A percentile compares a stretch with the other conserved stretches of the same genome.
These are phyloP conservation scores for Podaxis sp. DNA, from an alignment of 768 basidiomycete species.

Conservation along the genomic window DNA sequence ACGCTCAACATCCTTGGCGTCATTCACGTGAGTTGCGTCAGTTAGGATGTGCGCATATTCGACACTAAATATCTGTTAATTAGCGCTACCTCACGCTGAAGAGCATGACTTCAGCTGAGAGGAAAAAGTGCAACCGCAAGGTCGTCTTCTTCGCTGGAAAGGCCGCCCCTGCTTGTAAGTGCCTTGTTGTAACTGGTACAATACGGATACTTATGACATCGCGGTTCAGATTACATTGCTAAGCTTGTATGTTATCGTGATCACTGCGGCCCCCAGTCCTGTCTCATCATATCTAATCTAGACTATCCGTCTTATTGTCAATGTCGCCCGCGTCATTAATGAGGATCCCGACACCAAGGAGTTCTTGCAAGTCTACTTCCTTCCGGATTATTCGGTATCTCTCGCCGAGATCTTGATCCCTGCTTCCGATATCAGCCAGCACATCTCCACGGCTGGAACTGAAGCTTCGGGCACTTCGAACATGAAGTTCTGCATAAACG, in stretches of 20 bases:
- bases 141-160: slow-evolving; percentile 98
- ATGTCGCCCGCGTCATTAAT: slow-evolving; percentile 78
- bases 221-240: slow-evolving; percentile 72
- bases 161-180: slow-evolving; percentile 87
- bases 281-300: slow-evolving; percentile 17
- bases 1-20: slow-evolving; percentile 91
- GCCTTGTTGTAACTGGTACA: neutral
- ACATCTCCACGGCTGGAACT: slow-evolving; percentile 97
- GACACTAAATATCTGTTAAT: neutral
- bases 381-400: slow-evolving; percentile 92
- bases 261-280: slow-evolving; percentile 9
- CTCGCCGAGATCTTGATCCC: slow-evolving; percentile 82
- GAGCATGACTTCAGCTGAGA: slow-evolving; percentile 68
- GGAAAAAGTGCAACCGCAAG: slow-evolving; percentile 77
- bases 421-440: slow-evolving; percentile 92
- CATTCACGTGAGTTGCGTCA: slow-evolving; percentile 58
- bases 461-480: slow-evolving; percentile 82
- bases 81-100: slow-evolving; percentile 84
- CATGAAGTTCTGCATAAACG: slow-evolving; percentile 90
- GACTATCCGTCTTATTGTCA: slow-evolving; percentile 92
- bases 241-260: slow-evolving; percentile 53
- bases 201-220: slow-evolving; percentile 8
- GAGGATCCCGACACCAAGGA: slow-evolving; percentile 85
- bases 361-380: slow-evolving; percentile 86
- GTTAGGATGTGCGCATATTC: neutral